Base-by-base conservation (phyloP, 306 rosid species). In the Phaseolus lunatus region DNA sequence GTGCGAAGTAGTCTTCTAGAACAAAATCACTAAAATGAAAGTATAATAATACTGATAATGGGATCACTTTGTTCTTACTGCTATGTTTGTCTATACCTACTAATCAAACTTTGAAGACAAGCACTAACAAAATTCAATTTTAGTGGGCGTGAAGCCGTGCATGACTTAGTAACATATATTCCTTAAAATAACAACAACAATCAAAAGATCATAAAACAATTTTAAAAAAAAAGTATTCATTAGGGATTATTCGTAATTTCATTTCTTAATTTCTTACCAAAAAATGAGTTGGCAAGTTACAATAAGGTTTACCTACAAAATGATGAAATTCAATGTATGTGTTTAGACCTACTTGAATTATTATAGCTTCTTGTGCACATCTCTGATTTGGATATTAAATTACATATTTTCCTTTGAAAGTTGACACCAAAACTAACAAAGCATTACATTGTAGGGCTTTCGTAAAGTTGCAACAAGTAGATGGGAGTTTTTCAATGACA, bases 401-500 rank as follows among this genome's bases (percentile, higher is more conserved):
- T 33, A 13, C 14, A 31, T 3, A 0, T 19, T 37, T 62, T 22
- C 13, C 43, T 23, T 3, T 1, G 19, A 29, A 23, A 41, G 39
- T 44, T 15, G 53, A 16, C 20, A 44, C 54, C 22, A 8, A 27
- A 45, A 69, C 26, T 69, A 11, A 68, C 19, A 27, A 47, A 69
- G 1, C 1, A 43, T n/a, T 13, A 2, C 39, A 33, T 61, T 10
- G 2, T 68, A 93, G 98, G 98, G 98, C 1, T 95, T 95, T 53
- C 97, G 92, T 3, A 95, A 95, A 75, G 84, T 92, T 73, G 86
- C 91, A 29, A 88, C 96, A 52, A 90, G 73, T 74, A 74, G 98
- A 61, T 95, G 98, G 98, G 98, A 95, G 77, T 95, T 95, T 23
- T 87, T 88, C 91, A 95, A 95, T 39, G 93, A 88, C 3, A 87